These are phyloP conservation scores for Plectosphaerella sp. DNA, from an alignment of 2,329 filamentous ascomycete genomes.

Conservation along the genomic window DNA sequence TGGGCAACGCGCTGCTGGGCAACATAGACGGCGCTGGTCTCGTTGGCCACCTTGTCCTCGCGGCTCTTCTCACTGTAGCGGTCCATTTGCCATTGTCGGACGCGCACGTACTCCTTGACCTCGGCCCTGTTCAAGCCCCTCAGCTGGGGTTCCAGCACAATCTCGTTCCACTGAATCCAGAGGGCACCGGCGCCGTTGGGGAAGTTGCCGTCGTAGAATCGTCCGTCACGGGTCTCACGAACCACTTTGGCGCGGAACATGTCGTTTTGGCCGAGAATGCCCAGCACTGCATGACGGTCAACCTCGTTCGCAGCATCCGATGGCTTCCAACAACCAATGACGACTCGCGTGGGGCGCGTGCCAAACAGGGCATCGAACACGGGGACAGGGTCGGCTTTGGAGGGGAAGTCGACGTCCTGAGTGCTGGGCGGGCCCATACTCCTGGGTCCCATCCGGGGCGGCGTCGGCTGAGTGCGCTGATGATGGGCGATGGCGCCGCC, in stretches of 20 bases:
- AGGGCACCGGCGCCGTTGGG: conserved; percentile 55
- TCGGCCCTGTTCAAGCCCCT: conserved; percentile 45
- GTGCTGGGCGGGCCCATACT: neutral
- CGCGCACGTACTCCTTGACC: conserved; percentile 60
- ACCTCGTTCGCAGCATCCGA: conserved; percentile 40
- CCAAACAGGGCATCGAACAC: conserved; percentile 40
- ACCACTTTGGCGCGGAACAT: conserved; percentile 63
- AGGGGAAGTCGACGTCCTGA: neutral
- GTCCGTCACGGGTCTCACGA: conserved; percentile 55
- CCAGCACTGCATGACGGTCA: conserved; percentile 59
- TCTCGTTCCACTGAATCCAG: conserved; percentile 61
- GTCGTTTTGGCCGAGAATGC: conserved; percentile 57
- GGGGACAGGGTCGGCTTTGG: conserved; percentile 5
- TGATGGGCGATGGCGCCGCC: conserved; percentile 15
- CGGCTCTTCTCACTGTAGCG: conserved; percentile 40
- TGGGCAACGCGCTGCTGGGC: conserved; percentile 39
- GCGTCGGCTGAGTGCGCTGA: neutral
- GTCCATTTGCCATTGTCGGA: conserved; percentile 56
- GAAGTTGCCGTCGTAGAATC: conserved; percentile 55
- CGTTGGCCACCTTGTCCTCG: conserved; percentile 41
- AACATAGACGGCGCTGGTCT: conserved; percentile 45
- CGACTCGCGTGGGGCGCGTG: conserved; percentile 51
- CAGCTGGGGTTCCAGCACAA: conserved; percentile 54
- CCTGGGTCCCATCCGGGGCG: neutral
- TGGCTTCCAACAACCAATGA: conserved; percentile 56